Evolutionary conservation across 495 filamentous ascomycete species (phyloP), one percentile per base, ranked within the genome.

Genomic region (Hamigera avellanea): DNA sequence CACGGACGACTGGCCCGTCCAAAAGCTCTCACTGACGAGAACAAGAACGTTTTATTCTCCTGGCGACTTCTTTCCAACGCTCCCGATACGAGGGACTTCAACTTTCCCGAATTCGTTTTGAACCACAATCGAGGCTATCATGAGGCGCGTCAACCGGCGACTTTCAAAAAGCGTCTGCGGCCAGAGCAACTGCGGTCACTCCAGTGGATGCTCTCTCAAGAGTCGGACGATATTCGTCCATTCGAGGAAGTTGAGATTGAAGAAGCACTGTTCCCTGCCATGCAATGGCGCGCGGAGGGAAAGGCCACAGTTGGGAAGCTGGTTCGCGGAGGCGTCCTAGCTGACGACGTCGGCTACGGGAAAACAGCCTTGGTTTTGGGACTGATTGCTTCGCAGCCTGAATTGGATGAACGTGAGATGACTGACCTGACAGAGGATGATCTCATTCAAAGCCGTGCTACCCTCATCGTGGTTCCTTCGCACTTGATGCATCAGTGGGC

Each of bases 301-400:
- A 60, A 64, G 19, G 70, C 66, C 16, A 40, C 37, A 3, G 43
- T 45, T 8, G 32, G 54, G 1, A 57, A 72, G 23, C 49, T 40
- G 7, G 46, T 76, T 36, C 67, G 62, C 6, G 86, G 86, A 15
- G 86, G 86, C 12, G 64, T 91, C 16, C 62, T 86, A 1, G 82
- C 82, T 3, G 81, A 89, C 42, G 67, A 83, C 35, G 78, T 86
- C 28, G 82, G 81, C 8, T 91, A 82, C 49, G 86, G 86, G 1
- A 94, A 94, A 47, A 94, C 86, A 0, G 73, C 81, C 2, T 67
- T 76, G n/a, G 73, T 69, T 1, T 64, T 93, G 7, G 81, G 69
- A 0, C 54, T 91, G 14, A 73, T 84, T 14, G 72, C 80, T 29
- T 35, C 44, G 8, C 67, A 71, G 36, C 41, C 55, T 14, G 15